Percentiles rank a stretch among this genome's conserved stretches.
phyloP scores from a whole-genome alignment of 2,329 filamentous ascomycete species.

The Fusarium drepaniforme region DNA sequence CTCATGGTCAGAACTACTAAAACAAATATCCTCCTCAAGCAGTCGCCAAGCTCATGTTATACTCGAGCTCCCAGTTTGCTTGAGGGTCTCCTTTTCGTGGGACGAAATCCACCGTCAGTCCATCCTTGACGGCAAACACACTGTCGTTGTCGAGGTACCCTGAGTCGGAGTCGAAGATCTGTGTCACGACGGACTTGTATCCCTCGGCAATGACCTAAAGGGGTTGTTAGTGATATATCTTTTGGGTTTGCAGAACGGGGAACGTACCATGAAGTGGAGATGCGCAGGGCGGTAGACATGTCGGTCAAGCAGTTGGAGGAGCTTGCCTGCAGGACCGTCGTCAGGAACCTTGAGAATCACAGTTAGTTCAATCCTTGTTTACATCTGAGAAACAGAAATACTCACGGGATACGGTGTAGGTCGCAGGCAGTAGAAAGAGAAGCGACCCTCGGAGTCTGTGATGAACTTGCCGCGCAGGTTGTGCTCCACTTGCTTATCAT shows the following conservation, averaged over 20 bases:
- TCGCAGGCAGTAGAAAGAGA: slow-evolving; percentile 70
- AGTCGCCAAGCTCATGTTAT: slow-evolving; percentile 61
- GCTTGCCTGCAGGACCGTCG: slow-evolving; percentile 65
- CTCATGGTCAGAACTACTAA: not conserved
- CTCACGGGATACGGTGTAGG: slow-evolving; percentile 67
- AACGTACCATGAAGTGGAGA: slow-evolving; percentile 67
- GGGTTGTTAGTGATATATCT: not conserved
- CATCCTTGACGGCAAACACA: slow-evolving; percentile 68
- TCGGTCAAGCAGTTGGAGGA: slow-evolving; percentile 66
- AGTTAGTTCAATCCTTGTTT: no score
- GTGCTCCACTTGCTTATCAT: slow-evolving; percentile 75
- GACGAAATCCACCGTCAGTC: slow-evolving; percentile 58
- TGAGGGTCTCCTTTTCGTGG: slow-evolving; percentile 54
- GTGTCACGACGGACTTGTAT: slow-evolving; percentile 76
- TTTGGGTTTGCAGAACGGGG: rapidly evolving
- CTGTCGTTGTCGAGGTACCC: slow-evolving; percentile 68
- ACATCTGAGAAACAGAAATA: not conserved
- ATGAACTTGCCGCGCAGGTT: slow-evolving; percentile 81
- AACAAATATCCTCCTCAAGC: not conserved
- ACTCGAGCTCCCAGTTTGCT: slow-evolving; percentile 70
- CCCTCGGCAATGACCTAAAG: slow-evolving; percentile 60
- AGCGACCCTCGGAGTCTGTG: slow-evolving; percentile 74
- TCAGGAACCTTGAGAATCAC: slow-evolving; percentile 47
- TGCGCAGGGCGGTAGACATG: slow-evolving; percentile 70
- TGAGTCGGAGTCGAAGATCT: slow-evolving; percentile 79